These are phyloP conservation scores for Luvunga scandens DNA, from an alignment of 345 rosid genomes.

Conservation along the genomic window DNA sequence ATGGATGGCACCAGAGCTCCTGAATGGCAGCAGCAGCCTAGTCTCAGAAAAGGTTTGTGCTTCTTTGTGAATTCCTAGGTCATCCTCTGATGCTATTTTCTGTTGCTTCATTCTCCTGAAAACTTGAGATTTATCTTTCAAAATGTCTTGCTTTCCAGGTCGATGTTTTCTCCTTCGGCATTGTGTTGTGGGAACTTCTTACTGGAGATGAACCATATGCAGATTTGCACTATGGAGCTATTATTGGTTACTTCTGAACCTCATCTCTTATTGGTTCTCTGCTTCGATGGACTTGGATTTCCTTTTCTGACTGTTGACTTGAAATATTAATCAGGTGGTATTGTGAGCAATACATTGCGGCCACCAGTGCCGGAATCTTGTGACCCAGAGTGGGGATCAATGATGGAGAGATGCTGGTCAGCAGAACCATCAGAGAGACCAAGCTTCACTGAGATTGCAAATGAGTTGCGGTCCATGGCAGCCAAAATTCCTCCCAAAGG, in stretches of 20 bases:
- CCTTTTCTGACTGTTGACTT: background rate
- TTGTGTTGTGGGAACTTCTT: constrained; percentile 68
- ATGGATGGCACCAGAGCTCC: constrained; percentile 73
- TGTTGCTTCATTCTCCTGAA: background rate
- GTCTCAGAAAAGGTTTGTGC: constrained; percentile 57
- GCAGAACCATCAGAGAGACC: constrained; percentile 68
- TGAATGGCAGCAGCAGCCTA: constrained; percentile 61
- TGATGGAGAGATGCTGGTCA: constrained; percentile 81
- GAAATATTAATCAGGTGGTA: constrained; percentile 46
- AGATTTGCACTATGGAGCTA: constrained; percentile 69
- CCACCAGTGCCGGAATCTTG: constrained; percentile 56
- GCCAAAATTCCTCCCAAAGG: constrained; percentile 46
- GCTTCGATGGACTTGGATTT: background rate
- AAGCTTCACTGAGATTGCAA: constrained; percentile 50
- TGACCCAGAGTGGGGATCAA: constrained; percentile 55
- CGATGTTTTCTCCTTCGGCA: constrained; percentile 69
- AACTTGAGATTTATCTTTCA: background rate
- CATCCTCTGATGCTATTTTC: background rate
- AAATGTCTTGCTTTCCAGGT: constrained; percentile 32
- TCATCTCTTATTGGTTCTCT: background rate
- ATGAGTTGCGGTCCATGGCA: constrained; percentile 49
- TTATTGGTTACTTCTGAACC: constrained; percentile 38
- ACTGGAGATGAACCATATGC: constrained; percentile 74
- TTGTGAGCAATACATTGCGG: constrained; percentile 67
- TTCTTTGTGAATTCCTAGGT: background rate